phyloP scores from a whole-genome alignment of 2,329 filamentous ascomycete genomes.

The Claviceps capensis region DNA sequence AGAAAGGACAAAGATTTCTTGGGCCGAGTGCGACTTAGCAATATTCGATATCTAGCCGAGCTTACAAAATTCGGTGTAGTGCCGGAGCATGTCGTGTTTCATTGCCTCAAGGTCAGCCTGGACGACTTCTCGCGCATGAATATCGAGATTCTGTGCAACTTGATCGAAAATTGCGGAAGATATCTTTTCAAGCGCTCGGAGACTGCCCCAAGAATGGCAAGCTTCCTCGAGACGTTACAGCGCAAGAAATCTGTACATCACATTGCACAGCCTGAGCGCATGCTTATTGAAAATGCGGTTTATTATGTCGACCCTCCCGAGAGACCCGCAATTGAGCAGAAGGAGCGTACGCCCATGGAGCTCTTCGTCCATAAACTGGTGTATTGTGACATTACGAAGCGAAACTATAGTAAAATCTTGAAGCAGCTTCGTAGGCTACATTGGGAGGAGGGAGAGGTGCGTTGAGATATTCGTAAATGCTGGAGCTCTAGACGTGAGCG shows the following conservation, averaged over 20 bases:
- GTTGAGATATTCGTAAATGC: conserved; percentile 2
- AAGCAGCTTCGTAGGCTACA: conserved; percentile 92
- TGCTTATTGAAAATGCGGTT: conserved; percentile 95
- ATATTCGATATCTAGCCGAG: conserved; percentile 95
- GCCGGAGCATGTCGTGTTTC: conserved; percentile 96
- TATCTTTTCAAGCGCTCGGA: conserved; percentile 88
- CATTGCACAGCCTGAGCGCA: conserved; percentile 87
- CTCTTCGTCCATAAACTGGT: conserved; percentile 85
- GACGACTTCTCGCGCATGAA: conserved; percentile 99
- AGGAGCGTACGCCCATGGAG: conserved; percentile 87
- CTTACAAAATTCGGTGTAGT: conserved; percentile 97
- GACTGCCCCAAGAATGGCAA: conserved; percentile 82
- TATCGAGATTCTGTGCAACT: conserved; percentile 93
- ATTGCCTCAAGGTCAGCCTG: conserved; percentile 92
- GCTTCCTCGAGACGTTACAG: conserved; percentile 86
- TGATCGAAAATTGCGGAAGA: conserved; percentile 90
- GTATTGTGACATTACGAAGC: conserved; percentile 86
- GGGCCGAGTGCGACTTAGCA: conserved; percentile 82
- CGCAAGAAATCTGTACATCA: conserved; percentile 94
- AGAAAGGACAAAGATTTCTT: conserved; percentile 97
- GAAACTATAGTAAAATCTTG: conserved; percentile 83
- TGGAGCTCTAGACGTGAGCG: background rate
- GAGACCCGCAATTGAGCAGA: conserved; percentile 86
- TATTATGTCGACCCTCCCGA: conserved; percentile 97
- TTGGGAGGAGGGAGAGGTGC: conserved; percentile 83